Percentiles rank a stretch among this genome's conserved stretches.
Evolutionary conservation across 768 basidiomycete genomes (phyloP).

Genomic region (Leccinellum albellum): DNA sequence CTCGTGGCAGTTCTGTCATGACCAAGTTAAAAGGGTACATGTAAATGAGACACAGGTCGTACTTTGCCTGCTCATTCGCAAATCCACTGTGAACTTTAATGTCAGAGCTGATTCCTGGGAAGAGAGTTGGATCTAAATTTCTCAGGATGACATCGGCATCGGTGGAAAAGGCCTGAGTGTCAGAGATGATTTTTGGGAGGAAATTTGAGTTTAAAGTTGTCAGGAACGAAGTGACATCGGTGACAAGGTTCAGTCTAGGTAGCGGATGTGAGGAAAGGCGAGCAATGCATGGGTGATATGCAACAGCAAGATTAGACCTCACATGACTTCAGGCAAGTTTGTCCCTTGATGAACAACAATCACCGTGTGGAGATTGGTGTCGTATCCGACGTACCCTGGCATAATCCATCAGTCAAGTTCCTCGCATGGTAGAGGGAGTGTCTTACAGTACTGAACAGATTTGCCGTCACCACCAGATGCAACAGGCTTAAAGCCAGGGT

Average conservation of each 20-base stretch:
- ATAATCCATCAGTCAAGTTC: not conserved
- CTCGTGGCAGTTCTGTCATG: conserved; percentile 35
- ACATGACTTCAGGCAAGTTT: conserved; percentile 29
- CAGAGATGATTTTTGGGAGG: too few relatives aligned
- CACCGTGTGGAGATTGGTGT: conserved; percentile 35
- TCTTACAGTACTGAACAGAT: conserved; percentile 41
- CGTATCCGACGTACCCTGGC: conserved; percentile 54
- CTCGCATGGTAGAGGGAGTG: not conserved
- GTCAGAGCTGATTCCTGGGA: conserved; percentile 44
- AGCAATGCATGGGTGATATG: not conserved
- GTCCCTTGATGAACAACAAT: conserved; percentile 40
- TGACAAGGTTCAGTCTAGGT: conserved; percentile 36
- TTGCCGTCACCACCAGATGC: conserved; percentile 47
- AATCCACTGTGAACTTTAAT: conserved; percentile 50
- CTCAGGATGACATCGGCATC: conserved; percentile 36
- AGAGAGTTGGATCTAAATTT: conserved; percentile 37
- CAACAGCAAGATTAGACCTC: not conserved
- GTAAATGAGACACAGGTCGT: conserved; percentile 8
- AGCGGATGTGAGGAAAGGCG: not conserved
- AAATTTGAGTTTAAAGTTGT: too few relatives aligned
- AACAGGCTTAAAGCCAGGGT: conserved; percentile 42
- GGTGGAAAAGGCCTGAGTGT: too few relatives aligned
- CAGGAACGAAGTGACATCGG: too few relatives aligned
- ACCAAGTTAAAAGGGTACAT: not conserved
- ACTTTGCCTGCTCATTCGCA: conserved; percentile 41